Conservation (phyloP, 2,329 filamentous ascomycete genomes). For the Eurotiales sp. region DNA sequence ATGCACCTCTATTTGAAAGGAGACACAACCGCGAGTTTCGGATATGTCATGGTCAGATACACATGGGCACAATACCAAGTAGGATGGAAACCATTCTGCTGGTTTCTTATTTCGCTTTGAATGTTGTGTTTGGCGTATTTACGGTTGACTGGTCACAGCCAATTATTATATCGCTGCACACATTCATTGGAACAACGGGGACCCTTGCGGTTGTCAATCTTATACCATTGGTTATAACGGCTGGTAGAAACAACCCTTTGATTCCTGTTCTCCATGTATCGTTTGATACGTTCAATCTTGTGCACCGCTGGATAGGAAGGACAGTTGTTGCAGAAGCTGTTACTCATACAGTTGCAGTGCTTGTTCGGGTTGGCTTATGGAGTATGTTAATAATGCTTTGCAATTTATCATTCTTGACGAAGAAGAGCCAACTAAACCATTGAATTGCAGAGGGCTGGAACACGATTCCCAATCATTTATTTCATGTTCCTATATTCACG, state of each 20-base stretch:
- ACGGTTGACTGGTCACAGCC: slow-evolving; percentile 26
- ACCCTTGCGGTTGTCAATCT: slow-evolving; percentile 35
- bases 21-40: slow-evolving; percentile 27
- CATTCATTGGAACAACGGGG: slow-evolving; percentile 16
- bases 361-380: slow-evolving; percentile 57
- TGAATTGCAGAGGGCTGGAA: slow-evolving; percentile 10
- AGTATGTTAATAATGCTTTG: slow-evolving; percentile 30
- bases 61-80: slow-evolving; percentile 27
- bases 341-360: slow-evolving; percentile 67
- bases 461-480: slow-evolving; percentile 2
- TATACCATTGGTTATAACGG: slow-evolving; percentile 35
- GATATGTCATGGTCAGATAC: slow-evolving; percentile 19
- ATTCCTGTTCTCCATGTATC: slow-evolving; percentile 32
- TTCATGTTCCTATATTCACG: slow-evolving; percentile 7
- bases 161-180: slow-evolving; percentile 16
- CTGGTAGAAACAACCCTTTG: slow-evolving; percentile 37
- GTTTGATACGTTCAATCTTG: slow-evolving; percentile 45
- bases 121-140: slow-evolving; percentile 44
- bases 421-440: neutral
- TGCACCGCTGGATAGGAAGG: slow-evolving; percentile 74
- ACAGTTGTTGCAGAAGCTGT: slow-evolving; percentile 63
- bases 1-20: slow-evolving; percentile 26
- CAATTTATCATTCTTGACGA: neutral
- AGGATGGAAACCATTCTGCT: slow-evolving; percentile 30
- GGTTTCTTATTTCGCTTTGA: slow-evolving; percentile 21